phyloP scores from a whole-genome alignment of 2,329 filamentous ascomycete genomes.

The Thelonectria olida region DNA sequence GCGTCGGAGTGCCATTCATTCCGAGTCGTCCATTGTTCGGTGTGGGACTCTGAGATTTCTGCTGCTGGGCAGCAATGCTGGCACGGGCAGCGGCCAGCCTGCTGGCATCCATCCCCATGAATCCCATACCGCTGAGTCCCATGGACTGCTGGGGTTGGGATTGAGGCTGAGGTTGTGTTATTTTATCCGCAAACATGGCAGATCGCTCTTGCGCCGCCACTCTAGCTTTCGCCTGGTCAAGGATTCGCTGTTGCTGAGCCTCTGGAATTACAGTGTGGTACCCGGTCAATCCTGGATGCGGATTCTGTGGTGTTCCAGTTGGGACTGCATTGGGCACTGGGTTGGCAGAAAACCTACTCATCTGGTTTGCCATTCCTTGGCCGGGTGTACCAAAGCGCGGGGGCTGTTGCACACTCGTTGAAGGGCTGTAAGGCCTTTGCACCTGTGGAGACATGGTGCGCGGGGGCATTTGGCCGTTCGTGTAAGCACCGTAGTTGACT shows the following conservation, averaged over 20 bases:
- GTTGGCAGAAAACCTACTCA: constrained; percentile 47
- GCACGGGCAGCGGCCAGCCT: constrained; percentile 48
- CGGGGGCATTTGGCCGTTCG: constrained; percentile 55
- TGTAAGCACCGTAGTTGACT: constrained; percentile 47
- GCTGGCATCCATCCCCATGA: constrained; percentile 42
- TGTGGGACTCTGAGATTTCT: constrained; percentile 50
- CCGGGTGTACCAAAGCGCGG: constrained; percentile 46
- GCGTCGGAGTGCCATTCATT: constrained; percentile 47
- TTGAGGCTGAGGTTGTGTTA: constrained; percentile 38
- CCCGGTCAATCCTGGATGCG: constrained; percentile 52
- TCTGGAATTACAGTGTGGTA: constrained; percentile 61
- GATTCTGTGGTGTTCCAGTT: constrained; percentile 38
- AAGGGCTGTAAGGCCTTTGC: constrained; percentile 50
- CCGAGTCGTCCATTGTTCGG: constrained; percentile 39
- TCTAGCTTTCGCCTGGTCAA: constrained; percentile 61
- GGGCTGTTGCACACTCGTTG: constrained; percentile 48
- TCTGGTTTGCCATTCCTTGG: constrained; percentile 42
- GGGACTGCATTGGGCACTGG: constrained; percentile 32
- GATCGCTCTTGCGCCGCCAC: constrained; percentile 56
- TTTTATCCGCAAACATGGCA: constrained; percentile 52
- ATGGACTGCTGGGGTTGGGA: constrained; percentile 49
- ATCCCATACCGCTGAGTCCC: constrained; percentile 39
- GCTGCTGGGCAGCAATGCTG: constrained; percentile 46
- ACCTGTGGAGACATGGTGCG: constrained; percentile 58
- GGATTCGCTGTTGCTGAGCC: constrained; percentile 59